Evolutionary conservation across 768 basidiomycete genomes (phyloP), one percentile per base, ranked within the genome.

Genomic region (Russula abietina): DNA sequence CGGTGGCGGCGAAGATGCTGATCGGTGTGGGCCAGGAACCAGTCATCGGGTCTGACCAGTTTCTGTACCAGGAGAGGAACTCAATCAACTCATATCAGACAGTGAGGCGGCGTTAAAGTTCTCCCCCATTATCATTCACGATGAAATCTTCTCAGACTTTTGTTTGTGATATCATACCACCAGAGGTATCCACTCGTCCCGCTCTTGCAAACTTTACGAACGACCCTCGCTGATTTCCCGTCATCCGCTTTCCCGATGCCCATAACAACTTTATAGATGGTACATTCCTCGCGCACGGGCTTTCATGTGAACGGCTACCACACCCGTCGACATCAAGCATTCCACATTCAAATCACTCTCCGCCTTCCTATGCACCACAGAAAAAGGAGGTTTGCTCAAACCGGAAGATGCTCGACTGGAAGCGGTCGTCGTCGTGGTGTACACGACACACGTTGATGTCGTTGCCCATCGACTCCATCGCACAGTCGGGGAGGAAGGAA

Each of bases 211-310:
- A 83, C 83, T 1, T 83, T 93, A 62, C 73, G 74, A 14, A 80
- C 81, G 8, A 74, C 77, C 1, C 75, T 87, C 4, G 68, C 76
- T 0, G 70, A 79, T 1, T 70, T 83, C 1, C 81, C 84, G 0
- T 53, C 79, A 0, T 79, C 82, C 0, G 72, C 81, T 1, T 89
- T 93, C 70, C 92, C 93, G 0, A 85, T 94, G 49, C 76, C 87
- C 0, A 83, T 91, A 0, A 89, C 90, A 12, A 79, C 78, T 0
- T 83, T 94, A 67, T 93, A 93, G 73, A 82, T 87, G 8, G 80
- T 79, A 91, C 69, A 81, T 96, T 54, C 80, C 95, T 2, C 92
- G 92, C 6, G 84, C 79, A 57, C 81, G 92, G n/a, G 89, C 92
- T 9, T 83, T 84, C n/a, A 83, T 82, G 61, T 81, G 57, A 17